Percentiles rank a stretch among this genome's conserved stretches.
phyloP scores from a whole-genome alignment of 2,329 filamentous ascomycete genomes.

The Botrytis cinerea region DNA sequence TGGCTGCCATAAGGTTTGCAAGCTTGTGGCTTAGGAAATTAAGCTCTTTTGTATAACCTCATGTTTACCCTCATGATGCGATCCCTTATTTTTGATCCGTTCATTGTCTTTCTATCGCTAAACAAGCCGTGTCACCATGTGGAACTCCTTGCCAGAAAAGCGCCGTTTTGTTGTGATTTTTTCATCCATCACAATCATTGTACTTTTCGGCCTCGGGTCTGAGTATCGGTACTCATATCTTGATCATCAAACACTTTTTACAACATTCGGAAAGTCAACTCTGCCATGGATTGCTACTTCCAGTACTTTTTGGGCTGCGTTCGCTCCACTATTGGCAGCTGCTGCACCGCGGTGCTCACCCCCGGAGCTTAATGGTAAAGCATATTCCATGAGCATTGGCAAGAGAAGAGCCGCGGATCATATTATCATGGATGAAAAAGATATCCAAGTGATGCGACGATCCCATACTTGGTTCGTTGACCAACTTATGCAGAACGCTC shows the following conservation, averaged over 20 bases:
- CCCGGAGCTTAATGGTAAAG: constrained; percentile 25
- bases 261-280: neutral
- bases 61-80: neutral
- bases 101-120: neutral
- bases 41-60: neutral
- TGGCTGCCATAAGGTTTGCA: neutral
- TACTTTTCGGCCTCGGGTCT: constrained; percentile 6
- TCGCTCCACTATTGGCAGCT: constrained; percentile 29
- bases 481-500: neutral
- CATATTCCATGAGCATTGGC: neutral
- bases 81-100: neutral
- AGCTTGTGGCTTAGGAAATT: neutral
- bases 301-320: constrained; percentile 29
- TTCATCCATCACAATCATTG: neutral
- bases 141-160: neutral
- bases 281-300: constrained; percentile 11
- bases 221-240: constrained; percentile 13
- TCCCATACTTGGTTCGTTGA: constrained; percentile 24
- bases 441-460: constrained; percentile 27
- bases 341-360: constrained; percentile 28
- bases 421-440: constrained; percentile 12
- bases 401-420: constrained; percentile 4
- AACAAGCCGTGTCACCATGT: neutral
- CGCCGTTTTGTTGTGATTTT: neutral
- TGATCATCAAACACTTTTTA: neutral